phyloP scores from a whole-genome alignment of 768 basidiomycete species.

The Naganishia vishniacii region DNA sequence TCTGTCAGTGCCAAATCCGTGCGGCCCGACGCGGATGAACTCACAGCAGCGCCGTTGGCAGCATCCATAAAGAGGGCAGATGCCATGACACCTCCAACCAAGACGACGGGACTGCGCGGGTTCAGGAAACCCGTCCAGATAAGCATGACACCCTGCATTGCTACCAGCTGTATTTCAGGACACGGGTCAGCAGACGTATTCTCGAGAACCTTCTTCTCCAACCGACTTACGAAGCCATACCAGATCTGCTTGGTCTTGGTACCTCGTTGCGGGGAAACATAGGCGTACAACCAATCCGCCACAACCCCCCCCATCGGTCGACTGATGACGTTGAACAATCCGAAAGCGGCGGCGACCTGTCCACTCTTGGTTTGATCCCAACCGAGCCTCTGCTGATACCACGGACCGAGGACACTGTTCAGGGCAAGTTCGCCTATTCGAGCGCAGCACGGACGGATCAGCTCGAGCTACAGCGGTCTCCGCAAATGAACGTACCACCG shows the following conservation, averaged over 20 bases:
- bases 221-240: conserved; percentile 24
- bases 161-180: conserved; percentile 3
- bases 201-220: background rate
- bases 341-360: conserved; percentile 51
- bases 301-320: conserved; percentile 55
- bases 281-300: conserved; percentile 53
- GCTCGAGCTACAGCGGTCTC: conserved; percentile 55
- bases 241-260: conserved; percentile 23
- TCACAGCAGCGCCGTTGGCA: conserved; percentile 17
- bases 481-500: conserved; percentile 49
- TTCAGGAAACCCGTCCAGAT: conserved; percentile 22
- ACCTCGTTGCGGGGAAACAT: conserved; percentile 11
- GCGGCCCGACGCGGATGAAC: background rate
- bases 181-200: background rate
- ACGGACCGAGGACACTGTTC: conserved; percentile 55
- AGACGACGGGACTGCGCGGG: conserved; percentile 5
- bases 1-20: too few species aligned
- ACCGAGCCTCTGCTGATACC: conserved; percentile 51
- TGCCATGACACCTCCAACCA: conserved; percentile 16
- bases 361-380: conserved; percentile 59
- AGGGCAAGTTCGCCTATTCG: conserved; percentile 55
- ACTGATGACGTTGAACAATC: conserved; percentile 56
- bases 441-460: conserved; percentile 54
- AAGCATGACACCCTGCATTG: conserved; percentile 22
- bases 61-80: conserved; percentile 24